Evolutionary conservation across 1,139 yeast genomes (phyloP), one percentile per base, ranked within the genome.

Genomic region (Geotrichum aggregatum): DNA sequence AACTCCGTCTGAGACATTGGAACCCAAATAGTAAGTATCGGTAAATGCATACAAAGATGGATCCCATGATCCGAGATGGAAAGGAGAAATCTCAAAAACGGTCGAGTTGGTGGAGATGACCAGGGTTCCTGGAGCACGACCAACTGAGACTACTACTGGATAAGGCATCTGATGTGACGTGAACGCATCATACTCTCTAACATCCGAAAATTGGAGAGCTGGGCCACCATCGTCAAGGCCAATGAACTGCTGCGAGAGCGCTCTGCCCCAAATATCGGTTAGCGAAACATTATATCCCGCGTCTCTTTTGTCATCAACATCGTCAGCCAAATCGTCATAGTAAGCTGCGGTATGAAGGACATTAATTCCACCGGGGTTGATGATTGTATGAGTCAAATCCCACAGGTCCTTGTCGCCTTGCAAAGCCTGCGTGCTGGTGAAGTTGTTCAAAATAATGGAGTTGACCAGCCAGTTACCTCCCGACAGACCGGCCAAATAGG

Each of bases 381-480:
- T 61, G 51, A 88, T 80, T 6, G 82, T 74, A 59, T 83, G 74
- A 31, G 76, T 75, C 59, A 86, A 76, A 65, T 86, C 86, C 97
- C 57, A 89, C 78, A 61, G 83, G 71, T 95, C 94, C 79, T 59
- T 78, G 77, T 76, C 73, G 13, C 74, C 73, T 49, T 74, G 73
- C 49, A 75, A 79, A 1, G 74, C 79, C 61, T 81, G 81, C 24
- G 89, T 82, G 1, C 86, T 75, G 18, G 95, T 82, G 80, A 84
- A 91, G 66, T 89, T 87, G 70, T 89, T 89, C 69, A 82, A 75
- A 3, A 83, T 86, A 54, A 89, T 71, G n/a, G 95, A 78, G 2
- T 95, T 92, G 14, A 88, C 83, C 53, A 89, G 73, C 96, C 96
- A 89, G 59, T 82, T 82, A 52, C 96, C 96, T 44, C 97, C 97